Conservation (phyloP, 2,329 filamentous ascomycete genomes). For the Sporothrix brunneoviolacea region DNA sequence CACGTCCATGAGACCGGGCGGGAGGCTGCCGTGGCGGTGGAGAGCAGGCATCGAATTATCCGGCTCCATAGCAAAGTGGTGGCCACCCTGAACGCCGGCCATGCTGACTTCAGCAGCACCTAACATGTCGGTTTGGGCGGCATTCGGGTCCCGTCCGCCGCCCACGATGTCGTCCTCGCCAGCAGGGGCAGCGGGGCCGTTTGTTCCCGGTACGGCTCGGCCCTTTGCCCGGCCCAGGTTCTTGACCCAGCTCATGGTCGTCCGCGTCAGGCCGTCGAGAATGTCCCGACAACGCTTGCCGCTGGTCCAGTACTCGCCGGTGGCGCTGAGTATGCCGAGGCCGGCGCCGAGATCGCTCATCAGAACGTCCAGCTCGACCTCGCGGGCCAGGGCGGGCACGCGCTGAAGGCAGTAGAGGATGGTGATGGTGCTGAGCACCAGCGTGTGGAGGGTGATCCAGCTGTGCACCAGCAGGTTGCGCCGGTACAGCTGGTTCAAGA, state of each 20-base stretch:
- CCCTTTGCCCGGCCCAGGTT: not conserved
- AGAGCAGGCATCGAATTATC: not conserved
- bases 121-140: too few species aligned
- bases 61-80: too few species aligned
- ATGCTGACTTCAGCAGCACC: too few species aligned
- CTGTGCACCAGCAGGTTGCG: not conserved
- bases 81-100: too few species aligned
- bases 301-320: not conserved
- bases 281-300: slow-evolving; percentile 1
- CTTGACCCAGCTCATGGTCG: slow-evolving; percentile 1
- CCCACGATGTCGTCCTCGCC: too few species aligned
- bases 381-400: slow-evolving; percentile 17
- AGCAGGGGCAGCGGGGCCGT: not conserved
- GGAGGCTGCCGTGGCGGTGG: not conserved
- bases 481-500: not conserved
- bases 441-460: not conserved
- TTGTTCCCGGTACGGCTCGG: not conserved
- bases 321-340: not conserved
- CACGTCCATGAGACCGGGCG: too few species aligned
- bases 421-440: slow-evolving; percentile 1
- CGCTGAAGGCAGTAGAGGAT: not conserved
- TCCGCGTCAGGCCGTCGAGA: not conserved
- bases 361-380: not conserved
- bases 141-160: too few species aligned
- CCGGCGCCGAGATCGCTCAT: slow-evolving; percentile 1